Base-by-base conservation (phyloP, 345 rosid genomes). In the Mercurialis annua region DNA sequence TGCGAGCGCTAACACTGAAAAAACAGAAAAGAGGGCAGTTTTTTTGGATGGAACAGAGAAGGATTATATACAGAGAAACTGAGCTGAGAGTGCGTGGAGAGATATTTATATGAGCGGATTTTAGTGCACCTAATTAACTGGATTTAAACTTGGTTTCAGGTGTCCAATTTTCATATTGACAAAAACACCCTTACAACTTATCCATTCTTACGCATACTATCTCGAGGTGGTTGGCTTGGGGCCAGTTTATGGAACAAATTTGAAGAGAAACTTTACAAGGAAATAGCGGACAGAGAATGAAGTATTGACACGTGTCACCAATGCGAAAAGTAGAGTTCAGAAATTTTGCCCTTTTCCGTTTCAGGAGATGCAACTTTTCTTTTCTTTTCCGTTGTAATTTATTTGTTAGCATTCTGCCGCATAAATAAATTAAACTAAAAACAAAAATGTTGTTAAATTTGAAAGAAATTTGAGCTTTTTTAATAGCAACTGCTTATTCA, bases 71-170 rank as follows among this genome's bases (percentile, higher is more conserved):
- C 12, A 27, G 42, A 6, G 26, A 6, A 20, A 42, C 3, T 11
- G 16, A 12, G 8, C 2, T 9, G 27, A 36, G 2, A 24, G 0
- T 5, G 24, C 8, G 42, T 55, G 42, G n/a, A 33, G 18, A 33
- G 21, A 27, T 70, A 75, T 36, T 70, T 75, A 70, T 70, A 75
- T 0, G 8, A 43, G 27, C 64, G 78, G 78, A 75, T 38, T 61
- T 59, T 27, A 38, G 7, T 51, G 14, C 14, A 27, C 23, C 14
- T 24, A 55, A 65, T 67, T 5, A 73, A 62, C 16, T 27, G 12
- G 26, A 52, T 53, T 70, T 18, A 29, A 65, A 17, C 23, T 27
- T 31, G 29, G 1, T 51, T 2, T 6, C 6, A 8, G 16, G 57
- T 4, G 24, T 64, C 64, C 67, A 17, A 6, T 59, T 60, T 14